Percentiles rank a stretch among this genome's conserved stretches.
phyloP scores from a whole-genome alignment of 129 eudicot species.

The Helianthus tuberosus region DNA sequence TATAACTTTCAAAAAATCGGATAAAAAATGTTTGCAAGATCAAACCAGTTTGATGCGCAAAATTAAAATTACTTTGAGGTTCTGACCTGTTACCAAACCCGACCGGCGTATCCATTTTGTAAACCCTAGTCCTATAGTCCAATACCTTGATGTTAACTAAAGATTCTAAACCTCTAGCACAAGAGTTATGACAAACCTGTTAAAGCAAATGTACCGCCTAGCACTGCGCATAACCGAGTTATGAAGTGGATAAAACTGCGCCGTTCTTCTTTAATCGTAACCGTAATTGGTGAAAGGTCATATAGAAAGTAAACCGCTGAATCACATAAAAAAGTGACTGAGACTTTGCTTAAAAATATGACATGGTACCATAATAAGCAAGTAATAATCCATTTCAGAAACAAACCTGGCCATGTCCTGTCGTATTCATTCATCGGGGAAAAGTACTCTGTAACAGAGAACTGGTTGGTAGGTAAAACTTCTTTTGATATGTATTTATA shows the following conservation, averaged over 20 bases:
- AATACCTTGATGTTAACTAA: slow-evolving; percentile 14
- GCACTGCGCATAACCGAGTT: slow-evolving; percentile 96
- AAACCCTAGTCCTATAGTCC: slow-evolving; percentile 2
- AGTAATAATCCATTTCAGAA: not conserved
- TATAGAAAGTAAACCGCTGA: slow-evolving; percentile 97
- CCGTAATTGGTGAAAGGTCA: slow-evolving; percentile 96
- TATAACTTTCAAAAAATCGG: not conserved
- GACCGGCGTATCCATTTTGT: not conserved
- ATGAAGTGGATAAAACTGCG: slow-evolving; percentile 97
- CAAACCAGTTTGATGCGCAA: not conserved
- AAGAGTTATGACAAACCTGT: slow-evolving; percentile 66
- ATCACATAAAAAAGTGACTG: slow-evolving; percentile 12
- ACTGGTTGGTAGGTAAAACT: slow-evolving; percentile 92
- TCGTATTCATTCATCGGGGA: slow-evolving; percentile 82
- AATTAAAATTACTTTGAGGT: not conserved
- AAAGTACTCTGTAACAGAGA: slow-evolving; percentile 94
- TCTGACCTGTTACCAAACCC: not conserved
- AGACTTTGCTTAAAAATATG: not conserved
- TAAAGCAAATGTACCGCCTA: slow-evolving; percentile 97
- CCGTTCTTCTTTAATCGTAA: slow-evolving; percentile 90
- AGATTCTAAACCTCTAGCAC: not conserved
- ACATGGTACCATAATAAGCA: slow-evolving; percentile 2
- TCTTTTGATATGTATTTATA: slow-evolving; percentile 86
- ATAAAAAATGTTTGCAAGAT: not conserved
- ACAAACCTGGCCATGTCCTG: slow-evolving; percentile 97